Conservation (phyloP, 225 moss, liverwort and hornwort species). For the Antitrichia curtipendula region DNA sequence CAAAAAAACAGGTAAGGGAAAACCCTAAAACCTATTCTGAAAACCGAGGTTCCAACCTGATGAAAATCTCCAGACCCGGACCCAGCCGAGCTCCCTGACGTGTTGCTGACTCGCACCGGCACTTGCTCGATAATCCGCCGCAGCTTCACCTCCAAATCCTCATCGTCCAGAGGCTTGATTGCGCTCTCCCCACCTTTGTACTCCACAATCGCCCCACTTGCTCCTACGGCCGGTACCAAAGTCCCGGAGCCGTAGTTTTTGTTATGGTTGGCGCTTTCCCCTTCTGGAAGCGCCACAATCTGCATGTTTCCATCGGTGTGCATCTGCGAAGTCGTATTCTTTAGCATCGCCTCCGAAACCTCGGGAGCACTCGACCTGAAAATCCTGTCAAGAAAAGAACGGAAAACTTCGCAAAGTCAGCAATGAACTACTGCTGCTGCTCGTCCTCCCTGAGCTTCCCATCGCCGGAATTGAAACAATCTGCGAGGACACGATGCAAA, state of each 20-base stretch:
- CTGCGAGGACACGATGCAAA: background rate
- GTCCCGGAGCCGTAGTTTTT: background rate
- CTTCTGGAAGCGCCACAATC: conserved; percentile 78
- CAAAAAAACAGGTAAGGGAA: background rate
- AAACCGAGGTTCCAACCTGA: conserved; percentile 43
- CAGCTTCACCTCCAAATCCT: conserved; percentile 98
- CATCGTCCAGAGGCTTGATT: conserved; percentile 73
- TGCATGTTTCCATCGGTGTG: conserved; percentile 72
- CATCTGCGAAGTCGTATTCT: conserved; percentile 66
- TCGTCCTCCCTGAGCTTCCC: background rate
- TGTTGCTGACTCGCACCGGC: conserved; percentile 95
- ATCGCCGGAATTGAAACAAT: background rate
- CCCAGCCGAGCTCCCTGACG: conserved; percentile 98
- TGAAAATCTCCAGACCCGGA: conserved; percentile 99
- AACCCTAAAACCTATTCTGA: background rate
- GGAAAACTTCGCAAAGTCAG: background rate
- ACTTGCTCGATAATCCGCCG: conserved; percentile 98
- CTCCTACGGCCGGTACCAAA: conserved; percentile 17
- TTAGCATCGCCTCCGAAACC: conserved; percentile 51
- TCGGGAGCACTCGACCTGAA: background rate
- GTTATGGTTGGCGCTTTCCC: background rate
- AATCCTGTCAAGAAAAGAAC: background rate
- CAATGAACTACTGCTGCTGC: background rate
- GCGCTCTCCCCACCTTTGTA: conserved; percentile 46
- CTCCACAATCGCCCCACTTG: conserved; percentile 64